Conservation (phyloP, 768 basidiomycete species). For the Trichaptum fuscoviolaceum region DNA sequence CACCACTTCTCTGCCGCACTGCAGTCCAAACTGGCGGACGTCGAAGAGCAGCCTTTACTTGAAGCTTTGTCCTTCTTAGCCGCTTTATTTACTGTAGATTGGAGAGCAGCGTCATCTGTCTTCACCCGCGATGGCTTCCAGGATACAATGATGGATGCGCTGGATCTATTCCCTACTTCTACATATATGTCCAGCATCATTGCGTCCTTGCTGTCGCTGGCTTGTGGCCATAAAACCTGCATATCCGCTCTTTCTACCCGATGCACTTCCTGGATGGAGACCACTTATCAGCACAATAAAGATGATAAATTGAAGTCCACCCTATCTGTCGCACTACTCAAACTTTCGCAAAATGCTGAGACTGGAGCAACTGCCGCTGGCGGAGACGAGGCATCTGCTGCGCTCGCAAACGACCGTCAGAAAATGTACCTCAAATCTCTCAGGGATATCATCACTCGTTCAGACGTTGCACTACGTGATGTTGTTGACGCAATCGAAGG, state of each 20-base stretch:
- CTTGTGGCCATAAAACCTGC: conserved; percentile 68
- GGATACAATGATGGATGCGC: conserved; percentile 60
- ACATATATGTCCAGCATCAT: conserved; percentile 49
- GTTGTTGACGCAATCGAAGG: conserved; percentile 56
- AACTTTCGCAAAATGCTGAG: conserved; percentile 57
- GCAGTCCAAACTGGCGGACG: conserved; percentile 46
- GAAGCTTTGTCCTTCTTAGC: conserved; percentile 60
- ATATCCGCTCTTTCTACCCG: conserved; percentile 55
- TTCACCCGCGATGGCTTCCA: conserved; percentile 58
- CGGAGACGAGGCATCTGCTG: conserved; percentile 10
- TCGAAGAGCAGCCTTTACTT: conserved; percentile 47
- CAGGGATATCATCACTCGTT: conserved; percentile 43
- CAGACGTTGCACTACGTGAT: conserved; percentile 45
- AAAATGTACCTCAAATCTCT: conserved; percentile 12
- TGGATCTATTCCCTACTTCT: conserved; percentile 57
- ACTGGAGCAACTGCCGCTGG: conserved; percentile 37
- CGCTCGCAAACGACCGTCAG: conserved; percentile 4
- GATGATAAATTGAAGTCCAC: conserved; percentile 49
- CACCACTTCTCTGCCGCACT: conserved; percentile 48
- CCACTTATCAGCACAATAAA: conserved; percentile 42
- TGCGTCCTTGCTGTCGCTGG: conserved; percentile 72
- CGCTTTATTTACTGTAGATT: conserved; percentile 84
- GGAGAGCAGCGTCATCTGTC: conserved; percentile 57
- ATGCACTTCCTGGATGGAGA: conserved; percentile 62
- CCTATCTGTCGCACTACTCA: conserved; percentile 72